Conservation (phyloP, 2,329 filamentous ascomycete species). For the Xylaria multiplex region DNA sequence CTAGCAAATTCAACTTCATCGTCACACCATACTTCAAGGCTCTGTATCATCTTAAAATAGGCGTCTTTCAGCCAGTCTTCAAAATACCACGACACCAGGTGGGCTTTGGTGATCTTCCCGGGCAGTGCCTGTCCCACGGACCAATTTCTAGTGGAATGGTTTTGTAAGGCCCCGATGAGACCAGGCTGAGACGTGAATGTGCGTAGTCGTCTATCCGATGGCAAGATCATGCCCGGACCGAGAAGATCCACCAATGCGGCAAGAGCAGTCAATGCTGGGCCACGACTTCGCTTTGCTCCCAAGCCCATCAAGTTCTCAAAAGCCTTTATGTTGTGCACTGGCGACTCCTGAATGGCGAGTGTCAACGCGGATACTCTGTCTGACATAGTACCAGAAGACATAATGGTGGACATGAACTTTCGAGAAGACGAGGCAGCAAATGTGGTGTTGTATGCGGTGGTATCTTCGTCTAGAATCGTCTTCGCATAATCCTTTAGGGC, state of each 20-base stretch:
- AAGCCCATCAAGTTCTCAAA: constrained; percentile 84
- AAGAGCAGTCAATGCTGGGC: constrained; percentile 91
- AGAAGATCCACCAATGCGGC: constrained; percentile 94
- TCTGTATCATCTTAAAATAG: constrained; percentile 92
- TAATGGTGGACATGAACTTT: constrained; percentile 97
- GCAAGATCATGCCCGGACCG: constrained; percentile 86
- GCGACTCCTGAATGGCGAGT: constrained; percentile 93
- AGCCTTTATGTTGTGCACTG: constrained; percentile 88
- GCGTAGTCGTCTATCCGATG: constrained; percentile 81
- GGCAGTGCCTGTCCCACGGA: constrained; percentile 75
- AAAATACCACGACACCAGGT: constrained; percentile 88
- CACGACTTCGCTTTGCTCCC: constrained; percentile 92
- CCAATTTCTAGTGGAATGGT: constrained; percentile 69
- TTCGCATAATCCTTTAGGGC: constrained; percentile 75
- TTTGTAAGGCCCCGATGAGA: constrained; percentile 76
- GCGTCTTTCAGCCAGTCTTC: constrained; percentile 95
- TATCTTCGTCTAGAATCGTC: constrained; percentile 80
- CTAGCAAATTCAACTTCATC: constrained; percentile 96
- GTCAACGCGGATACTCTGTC: constrained; percentile 97
- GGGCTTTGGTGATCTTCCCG: constrained; percentile 75
- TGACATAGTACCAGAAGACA: constrained; percentile 93
- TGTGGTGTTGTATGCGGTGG: constrained; percentile 76
- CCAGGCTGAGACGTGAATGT: constrained; percentile 83
- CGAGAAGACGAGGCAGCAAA: constrained; percentile 85
- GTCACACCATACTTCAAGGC: constrained; percentile 90